Evolutionary conservation across 176 grass and related monocot genomes (phyloP).

Genomic region (Aegilops sharonensis): DNA sequence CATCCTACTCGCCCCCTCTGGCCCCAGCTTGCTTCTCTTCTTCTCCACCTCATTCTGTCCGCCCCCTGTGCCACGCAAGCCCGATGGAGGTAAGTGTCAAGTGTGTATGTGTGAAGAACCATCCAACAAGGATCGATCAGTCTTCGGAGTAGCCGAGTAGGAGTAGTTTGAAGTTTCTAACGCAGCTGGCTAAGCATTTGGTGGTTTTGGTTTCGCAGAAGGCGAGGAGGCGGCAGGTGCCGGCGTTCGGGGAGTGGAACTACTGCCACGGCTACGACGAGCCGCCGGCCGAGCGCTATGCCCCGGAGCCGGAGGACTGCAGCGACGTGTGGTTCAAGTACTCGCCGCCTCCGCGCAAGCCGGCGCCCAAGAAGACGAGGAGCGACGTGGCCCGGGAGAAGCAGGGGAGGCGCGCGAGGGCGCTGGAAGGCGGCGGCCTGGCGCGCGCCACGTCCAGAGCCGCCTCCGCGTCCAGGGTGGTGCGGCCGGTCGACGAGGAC

Average conservation of each 20-base stretch:
- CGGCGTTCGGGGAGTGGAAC: conserved; percentile 49
- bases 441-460: not conserved
- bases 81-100: not conserved
- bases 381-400: not conserved
- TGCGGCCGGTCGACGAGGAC: conserved; percentile 32
- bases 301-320: conserved; percentile 26
- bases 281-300: conserved; percentile 1
- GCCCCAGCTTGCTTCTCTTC: not conserved
- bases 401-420: not conserved
- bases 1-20: too few species aligned
- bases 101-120: not conserved
- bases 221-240: conserved; percentile 28
- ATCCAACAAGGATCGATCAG: not conserved
- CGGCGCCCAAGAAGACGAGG: conserved; percentile 15
- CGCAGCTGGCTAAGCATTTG: not conserved
- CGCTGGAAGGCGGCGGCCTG: not conserved
- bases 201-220: not conserved
- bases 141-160: too few species aligned
- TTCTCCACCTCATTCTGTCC: not conserved
- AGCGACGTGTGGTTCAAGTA: conserved; percentile 37
- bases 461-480: not conserved
- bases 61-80: not conserved
- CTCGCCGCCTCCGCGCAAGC: conserved; percentile 21
- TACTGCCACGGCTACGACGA: conserved; percentile 19
- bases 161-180: not conserved